Evolutionary conservation across 495 filamentous ascomycete genomes (phyloP).

Genomic region (Lasiosphaeria ovina): DNA sequence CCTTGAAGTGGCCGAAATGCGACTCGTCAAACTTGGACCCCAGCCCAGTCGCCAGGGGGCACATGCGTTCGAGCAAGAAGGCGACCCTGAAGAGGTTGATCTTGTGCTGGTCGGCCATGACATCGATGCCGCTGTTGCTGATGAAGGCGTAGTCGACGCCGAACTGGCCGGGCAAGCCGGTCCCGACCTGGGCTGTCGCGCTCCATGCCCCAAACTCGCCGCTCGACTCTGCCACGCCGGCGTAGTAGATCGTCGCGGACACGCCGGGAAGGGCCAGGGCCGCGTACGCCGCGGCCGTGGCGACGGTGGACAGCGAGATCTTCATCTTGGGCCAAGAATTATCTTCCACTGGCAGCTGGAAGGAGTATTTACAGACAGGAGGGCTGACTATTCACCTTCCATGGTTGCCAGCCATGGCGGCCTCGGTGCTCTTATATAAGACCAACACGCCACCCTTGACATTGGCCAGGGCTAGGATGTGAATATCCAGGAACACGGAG

Average conservation of each 20-base stretch:
- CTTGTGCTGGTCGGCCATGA: constrained; percentile 47
- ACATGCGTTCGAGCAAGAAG: constrained; percentile 56
- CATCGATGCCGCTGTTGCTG: constrained; percentile 43
- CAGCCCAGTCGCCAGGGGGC: constrained; percentile 45
- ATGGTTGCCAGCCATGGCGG: no score
- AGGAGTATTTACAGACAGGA: no score
- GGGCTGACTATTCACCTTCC: no score
- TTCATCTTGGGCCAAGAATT: constrained; percentile 1
- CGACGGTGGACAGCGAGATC: constrained; percentile 1
- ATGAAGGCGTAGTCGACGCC: constrained; percentile 55
- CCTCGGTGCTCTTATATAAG: no score
- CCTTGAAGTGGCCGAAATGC: constrained; percentile 48
- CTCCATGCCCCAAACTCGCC: constrained; percentile 55
- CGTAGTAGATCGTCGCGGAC: constrained; percentile 52
- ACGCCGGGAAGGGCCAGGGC: constrained; percentile 26
- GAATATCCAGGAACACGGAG: no score
- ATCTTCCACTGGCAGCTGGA: no score
- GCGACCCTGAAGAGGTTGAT: constrained; percentile 53
- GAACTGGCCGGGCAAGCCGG: constrained; percentile 49
- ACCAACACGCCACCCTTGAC: no score
- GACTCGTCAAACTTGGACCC: constrained; percentile 54
- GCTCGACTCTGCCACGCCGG: constrained; percentile 52
- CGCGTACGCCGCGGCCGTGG: constrained; percentile 11
- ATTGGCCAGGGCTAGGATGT: no score
- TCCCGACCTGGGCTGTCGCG: constrained; percentile 34